Evolutionary conservation across 139 green algal species (phyloP), one percentile per base, ranked within the genome.

Genomic region (Coccomyxa sp.): DNA sequence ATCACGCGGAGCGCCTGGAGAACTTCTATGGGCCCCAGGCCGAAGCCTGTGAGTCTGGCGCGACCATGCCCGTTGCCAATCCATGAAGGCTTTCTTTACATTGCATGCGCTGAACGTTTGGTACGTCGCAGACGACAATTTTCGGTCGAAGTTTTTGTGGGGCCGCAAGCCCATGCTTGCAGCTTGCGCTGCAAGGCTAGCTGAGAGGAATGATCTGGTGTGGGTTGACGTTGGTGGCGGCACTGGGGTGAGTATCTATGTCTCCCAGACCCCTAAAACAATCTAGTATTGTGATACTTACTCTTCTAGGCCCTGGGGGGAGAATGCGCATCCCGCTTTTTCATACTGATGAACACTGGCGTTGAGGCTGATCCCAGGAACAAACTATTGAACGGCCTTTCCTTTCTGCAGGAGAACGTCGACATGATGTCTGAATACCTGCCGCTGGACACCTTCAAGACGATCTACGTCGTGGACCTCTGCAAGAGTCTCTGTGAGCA

Each of bases 381-480:
- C n/a, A n/a, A n/a, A n/a, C n/a, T n/a, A n/a, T n/a, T n/a, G n/a
- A n/a, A n/a, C n/a, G n/a, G n/a, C n/a, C n/a, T n/a, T n/a, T n/a
- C n/a, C n/a, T n/a, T n/a, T n/a, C n/a, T 64, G 27, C 27, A 64
- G 90, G 95, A 98, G 85, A 99, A 99, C 80, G 90, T 99, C 18
- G 89, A 92, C 29, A 92, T 98, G 90, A 98, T 99, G 96, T 71
- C 81, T 10, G 77, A 96, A 54, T 98, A 96, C 87, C 91, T 98
- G 50, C 86, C 91, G n/a, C 88, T 98, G 6, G 76, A 83, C 9
- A 79, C 82, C 16, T 99, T 99, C 92, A 95, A 95, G 79, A 85
- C 87, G 37, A 95, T 99, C 85, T 98, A 98, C 81, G 82, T 99
- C 0, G 96, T 99, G 34, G 96, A 99, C 89, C 90, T 99, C 14